These are phyloP conservation scores for Amphibolis antarctica DNA, from an alignment of 106 monocot genomes.

Conservation along the genomic window DNA sequence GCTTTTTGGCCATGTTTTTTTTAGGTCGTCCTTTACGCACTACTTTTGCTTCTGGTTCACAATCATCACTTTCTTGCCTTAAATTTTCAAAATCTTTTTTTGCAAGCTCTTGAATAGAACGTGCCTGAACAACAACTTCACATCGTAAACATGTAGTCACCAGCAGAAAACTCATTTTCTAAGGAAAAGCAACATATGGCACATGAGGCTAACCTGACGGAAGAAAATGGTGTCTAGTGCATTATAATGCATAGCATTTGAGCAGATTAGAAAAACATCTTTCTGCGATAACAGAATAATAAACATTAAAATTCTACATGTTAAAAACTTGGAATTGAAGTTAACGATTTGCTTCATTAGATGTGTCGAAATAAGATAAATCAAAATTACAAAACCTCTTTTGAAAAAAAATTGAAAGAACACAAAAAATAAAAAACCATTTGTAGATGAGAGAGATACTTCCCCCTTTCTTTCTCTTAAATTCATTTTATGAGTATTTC, in stretches of 20 bases:
- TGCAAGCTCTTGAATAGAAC: slow-evolving; percentile 78
- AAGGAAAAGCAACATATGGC: not conserved
- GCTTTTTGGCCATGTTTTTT: slow-evolving; percentile 34
- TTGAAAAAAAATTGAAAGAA: too few relatives aligned
- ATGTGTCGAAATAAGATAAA: too few relatives aligned
- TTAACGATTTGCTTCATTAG: too few relatives aligned
- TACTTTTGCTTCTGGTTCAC: slow-evolving; percentile 38
- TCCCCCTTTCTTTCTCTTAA: too few relatives aligned
- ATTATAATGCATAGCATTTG: slow-evolving; percentile 90
- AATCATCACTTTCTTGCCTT: slow-evolving; percentile 48
- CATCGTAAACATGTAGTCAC: not conserved
- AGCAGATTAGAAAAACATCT: slow-evolving; percentile 69
- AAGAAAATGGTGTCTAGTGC: slow-evolving; percentile 70
- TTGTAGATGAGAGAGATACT: too few relatives aligned
- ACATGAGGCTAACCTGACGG: slow-evolving; percentile 48
- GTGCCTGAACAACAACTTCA: slow-evolving; percentile 33
- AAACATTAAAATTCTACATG: not conserved
- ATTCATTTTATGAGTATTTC: too few relatives aligned
- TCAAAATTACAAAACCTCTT: too few relatives aligned
- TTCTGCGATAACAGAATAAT: slow-evolving; percentile 21
- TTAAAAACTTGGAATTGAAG: too few relatives aligned
- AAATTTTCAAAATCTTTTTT: slow-evolving; percentile 87
- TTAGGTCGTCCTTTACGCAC: slow-evolving; percentile 55
- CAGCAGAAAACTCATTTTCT: not conserved
- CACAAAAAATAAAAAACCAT: too few relatives aligned